Evolutionary conservation across 306 rosid genomes (phyloP).

Genomic region (Cicer chorassanicum): DNA sequence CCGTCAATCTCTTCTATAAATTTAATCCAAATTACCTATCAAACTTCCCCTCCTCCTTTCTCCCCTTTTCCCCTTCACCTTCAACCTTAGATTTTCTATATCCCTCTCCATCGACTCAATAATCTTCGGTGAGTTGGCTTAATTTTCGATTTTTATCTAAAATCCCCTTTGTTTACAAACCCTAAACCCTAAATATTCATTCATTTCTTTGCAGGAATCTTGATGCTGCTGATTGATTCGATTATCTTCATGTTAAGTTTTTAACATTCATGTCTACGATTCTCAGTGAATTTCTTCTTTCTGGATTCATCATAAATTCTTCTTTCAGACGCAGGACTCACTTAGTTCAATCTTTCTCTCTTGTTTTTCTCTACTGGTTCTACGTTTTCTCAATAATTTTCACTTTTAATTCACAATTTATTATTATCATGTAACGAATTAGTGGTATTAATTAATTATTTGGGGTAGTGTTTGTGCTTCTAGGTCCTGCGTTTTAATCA

Average conservation of each 20-base stretch:
- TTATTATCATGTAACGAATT: conserved; percentile 15
- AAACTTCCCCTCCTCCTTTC: conserved; percentile 45
- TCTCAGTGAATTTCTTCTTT: conserved; percentile 81
- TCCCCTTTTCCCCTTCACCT: neutral
- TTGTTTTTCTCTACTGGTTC: conserved; percentile 92
- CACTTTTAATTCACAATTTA: neutral
- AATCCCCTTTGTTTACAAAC: neutral
- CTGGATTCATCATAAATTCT: conserved; percentile 79
- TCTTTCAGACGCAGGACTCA: conserved; percentile 85
- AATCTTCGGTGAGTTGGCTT: neutral
- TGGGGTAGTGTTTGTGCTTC: neutral
- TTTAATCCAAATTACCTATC: conserved; percentile 19
- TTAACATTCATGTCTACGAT: conserved; percentile 77
- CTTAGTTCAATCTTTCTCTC: conserved; percentile 91
- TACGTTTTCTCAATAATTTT: conserved; percentile 72
- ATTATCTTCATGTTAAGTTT: conserved; percentile 26
- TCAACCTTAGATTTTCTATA: too few relatives aligned
- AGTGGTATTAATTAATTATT: neutral
- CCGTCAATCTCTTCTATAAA: conserved; percentile 57
- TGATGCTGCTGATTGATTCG: neutral
- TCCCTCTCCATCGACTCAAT: neutral
- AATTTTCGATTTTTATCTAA: conserved; percentile 18
- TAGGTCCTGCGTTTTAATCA: conserved; percentile 38
- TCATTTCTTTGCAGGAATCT: conserved; percentile 17
- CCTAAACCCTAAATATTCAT: neutral